Evolutionary conservation across 1,284 basidiomycete species (phyloP), one percentile per base, ranked within the genome.

Genomic region (Prillingera fragicola): DNA sequence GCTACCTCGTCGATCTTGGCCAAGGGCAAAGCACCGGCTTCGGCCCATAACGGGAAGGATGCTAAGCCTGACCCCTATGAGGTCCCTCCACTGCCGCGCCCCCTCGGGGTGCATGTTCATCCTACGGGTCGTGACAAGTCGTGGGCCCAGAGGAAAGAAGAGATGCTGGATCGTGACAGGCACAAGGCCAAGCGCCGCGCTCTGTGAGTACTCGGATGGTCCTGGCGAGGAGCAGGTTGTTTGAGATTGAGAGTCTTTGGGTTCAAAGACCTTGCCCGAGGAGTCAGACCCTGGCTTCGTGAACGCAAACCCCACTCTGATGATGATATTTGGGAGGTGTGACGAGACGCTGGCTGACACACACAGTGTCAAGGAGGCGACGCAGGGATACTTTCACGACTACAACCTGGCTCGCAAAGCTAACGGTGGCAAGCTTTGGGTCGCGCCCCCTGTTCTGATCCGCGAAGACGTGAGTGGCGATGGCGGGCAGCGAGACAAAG

Each of bases 391-490:
- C 69, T 97, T 91, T 61, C 78, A 86, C 55, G 94, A 97, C 63
- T 77, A 87, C 45, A 87, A 89, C 60, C 81, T 83, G 56, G 84
- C 88, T 14, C 75, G 83, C 41, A 78, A 78, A 28, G 60, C 56
- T 14, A 60, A 59, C 19, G 91, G 90, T 8, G 94, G 94, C 17
- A 98, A 98, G 74, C 85, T 87, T 9, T 98, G 90, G 91, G 80
- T 92, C 43, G 90, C 88, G 12, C 92, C 92, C 0, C 80, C 78
- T 19, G 87, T 87, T 10, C 76, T 96, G 52, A 90, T 97, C 57
- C 80, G 82, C 21, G 85, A 89, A 72, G 87, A 92, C 58, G 90
- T 92, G 59, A 59, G 85, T 78, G 15, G 5, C 8, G 29, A n/a
- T 9, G 9, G 10, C 2, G 12, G 37, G 8, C 8, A 10, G 21